Conservation (phyloP, 2,329 filamentous ascomycete genomes). For the Fusarium aywerte region DNA sequence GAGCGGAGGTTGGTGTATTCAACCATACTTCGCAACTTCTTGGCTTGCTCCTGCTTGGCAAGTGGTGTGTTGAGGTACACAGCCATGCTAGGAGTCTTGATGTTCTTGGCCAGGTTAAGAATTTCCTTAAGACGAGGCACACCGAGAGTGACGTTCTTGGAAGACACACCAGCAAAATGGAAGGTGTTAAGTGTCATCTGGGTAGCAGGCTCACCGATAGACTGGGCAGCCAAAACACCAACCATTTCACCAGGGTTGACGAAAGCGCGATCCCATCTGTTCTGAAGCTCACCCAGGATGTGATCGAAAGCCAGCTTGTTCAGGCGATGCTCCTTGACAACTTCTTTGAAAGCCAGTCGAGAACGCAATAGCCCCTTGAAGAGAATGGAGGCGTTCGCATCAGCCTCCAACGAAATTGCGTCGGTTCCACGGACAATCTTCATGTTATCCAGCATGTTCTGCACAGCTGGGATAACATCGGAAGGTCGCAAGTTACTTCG, state of each 20-base stretch:
- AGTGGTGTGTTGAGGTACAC: constrained; percentile 79
- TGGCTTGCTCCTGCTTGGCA: constrained; percentile 81
- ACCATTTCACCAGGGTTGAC: constrained; percentile 98
- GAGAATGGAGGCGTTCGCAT: constrained; percentile 86
- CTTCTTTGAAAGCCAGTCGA: constrained; percentile 88
- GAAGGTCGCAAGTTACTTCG: constrained; percentile 90
- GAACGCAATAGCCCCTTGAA: constrained; percentile 94
- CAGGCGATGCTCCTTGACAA: constrained; percentile 85
- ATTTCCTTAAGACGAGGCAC: constrained; percentile 99
- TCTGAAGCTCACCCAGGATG: constrained; percentile 89
- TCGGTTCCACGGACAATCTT: constrained; percentile 89
- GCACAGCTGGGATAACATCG: constrained; percentile 85
- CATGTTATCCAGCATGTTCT: constrained; percentile 78
- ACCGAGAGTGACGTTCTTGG: constrained; percentile 99
- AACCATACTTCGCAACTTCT: constrained; percentile 85
- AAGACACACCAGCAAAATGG: constrained; percentile 99
- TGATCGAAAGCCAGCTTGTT: constrained; percentile 94
- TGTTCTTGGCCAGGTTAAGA: constrained; percentile 95
- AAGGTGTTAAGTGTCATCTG: constrained; percentile 99
- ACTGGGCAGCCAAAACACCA: constrained; percentile 95
- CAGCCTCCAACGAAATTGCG: constrained; percentile 83
- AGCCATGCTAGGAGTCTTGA: constrained; percentile 98
- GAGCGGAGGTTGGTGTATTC: constrained; percentile 95
- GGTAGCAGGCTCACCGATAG: constrained; percentile 97
- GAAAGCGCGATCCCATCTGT: constrained; percentile 83